These are phyloP conservation scores for Firmiana major DNA, from an alignment of 345 rosid species.

Conservation along the genomic window DNA sequence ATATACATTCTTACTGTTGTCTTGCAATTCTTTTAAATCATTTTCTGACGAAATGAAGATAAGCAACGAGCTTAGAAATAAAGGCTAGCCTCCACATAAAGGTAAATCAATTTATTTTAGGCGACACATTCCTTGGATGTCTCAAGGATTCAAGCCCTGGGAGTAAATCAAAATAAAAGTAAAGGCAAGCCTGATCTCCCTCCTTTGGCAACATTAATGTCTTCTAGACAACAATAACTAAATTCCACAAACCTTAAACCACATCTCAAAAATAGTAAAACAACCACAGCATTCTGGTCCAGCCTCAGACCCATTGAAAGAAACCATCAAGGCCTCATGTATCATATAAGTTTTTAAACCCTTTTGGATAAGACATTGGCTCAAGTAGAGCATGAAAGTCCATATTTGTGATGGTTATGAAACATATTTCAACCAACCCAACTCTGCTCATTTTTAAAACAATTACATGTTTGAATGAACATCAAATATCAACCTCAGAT, in stretches of 20 bases:
- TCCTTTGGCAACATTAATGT: neutral
- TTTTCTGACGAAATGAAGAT: neutral
- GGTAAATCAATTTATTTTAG: neutral
- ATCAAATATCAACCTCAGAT: neutral
- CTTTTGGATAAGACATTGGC: neutral
- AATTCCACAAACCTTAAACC: neutral
- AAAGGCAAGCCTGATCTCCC: conserved; percentile 2
- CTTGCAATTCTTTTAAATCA: neutral
- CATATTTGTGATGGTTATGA: neutral
- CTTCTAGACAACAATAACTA: neutral
- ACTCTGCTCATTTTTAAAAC: neutral
- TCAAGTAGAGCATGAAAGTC: neutral
- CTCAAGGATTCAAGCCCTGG: neutral
- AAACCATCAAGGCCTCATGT: neutral
- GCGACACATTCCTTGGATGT: neutral
- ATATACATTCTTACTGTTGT: conserved; percentile 14
- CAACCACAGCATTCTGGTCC: neutral
- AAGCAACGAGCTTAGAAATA: neutral
- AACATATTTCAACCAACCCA: neutral
- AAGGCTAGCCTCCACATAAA: neutral
- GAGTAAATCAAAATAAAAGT: neutral
- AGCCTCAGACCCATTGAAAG: neutral
- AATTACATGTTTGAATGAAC: neutral
- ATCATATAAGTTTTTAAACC: neutral
- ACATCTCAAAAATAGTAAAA: neutral